Percentiles rank a stretch among this genome's conserved stretches.
These are phyloP conservation scores for Cutaneotrichosporon arboriforme DNA, from an alignment of 1,284 basidiomycete species.

Conservation along the genomic window DNA sequence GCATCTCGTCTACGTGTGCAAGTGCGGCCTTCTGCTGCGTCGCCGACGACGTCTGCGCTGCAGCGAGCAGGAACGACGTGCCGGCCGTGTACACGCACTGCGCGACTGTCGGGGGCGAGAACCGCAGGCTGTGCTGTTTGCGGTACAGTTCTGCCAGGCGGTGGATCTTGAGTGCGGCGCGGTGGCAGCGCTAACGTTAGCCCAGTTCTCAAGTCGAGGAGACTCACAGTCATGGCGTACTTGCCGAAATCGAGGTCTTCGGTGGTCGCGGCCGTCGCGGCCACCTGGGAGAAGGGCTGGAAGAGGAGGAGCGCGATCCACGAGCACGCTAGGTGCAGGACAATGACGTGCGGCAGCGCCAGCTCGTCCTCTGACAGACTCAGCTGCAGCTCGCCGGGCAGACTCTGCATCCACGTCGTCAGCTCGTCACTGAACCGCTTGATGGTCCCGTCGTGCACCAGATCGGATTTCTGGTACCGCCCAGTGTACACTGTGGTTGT, in stretches of 20 bases:
- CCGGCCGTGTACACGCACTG: slow-evolving; percentile 63
- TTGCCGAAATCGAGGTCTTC: slow-evolving; percentile 7
- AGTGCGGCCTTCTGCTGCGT: slow-evolving; percentile 2
- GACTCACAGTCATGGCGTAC: slow-evolving; percentile 11
- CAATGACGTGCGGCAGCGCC: slow-evolving; percentile 59
- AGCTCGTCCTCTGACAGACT: slow-evolving; percentile 51
- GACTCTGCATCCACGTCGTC: slow-evolving; percentile 57
- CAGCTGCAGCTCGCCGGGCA: slow-evolving; percentile 53
- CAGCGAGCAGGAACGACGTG: slow-evolving; percentile 42
- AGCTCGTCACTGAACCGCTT: slow-evolving; percentile 42
- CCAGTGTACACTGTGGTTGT: slow-evolving; percentile 8
- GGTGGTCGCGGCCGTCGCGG: neutral
- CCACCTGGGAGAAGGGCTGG: slow-evolving; percentile 52
- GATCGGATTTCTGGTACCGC: slow-evolving; percentile 5
- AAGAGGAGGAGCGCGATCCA: slow-evolving; percentile 63
- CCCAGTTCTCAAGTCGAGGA: neutral
- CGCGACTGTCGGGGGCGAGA: slow-evolving; percentile 59
- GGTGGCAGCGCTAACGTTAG: slow-evolving; percentile 53
- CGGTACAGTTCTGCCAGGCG: slow-evolving; percentile 57
- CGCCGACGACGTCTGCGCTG: slow-evolving; percentile 5
- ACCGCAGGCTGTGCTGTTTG: slow-evolving; percentile 58
- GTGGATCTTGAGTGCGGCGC: slow-evolving; percentile 61
- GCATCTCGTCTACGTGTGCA: slow-evolving; percentile 5
- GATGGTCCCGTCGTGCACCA: slow-evolving; percentile 8
- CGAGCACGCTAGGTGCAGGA: slow-evolving; percentile 60